Conservation (phyloP, 1,284 basidiomycete species). For the Rhodotorula sp. region DNA sequence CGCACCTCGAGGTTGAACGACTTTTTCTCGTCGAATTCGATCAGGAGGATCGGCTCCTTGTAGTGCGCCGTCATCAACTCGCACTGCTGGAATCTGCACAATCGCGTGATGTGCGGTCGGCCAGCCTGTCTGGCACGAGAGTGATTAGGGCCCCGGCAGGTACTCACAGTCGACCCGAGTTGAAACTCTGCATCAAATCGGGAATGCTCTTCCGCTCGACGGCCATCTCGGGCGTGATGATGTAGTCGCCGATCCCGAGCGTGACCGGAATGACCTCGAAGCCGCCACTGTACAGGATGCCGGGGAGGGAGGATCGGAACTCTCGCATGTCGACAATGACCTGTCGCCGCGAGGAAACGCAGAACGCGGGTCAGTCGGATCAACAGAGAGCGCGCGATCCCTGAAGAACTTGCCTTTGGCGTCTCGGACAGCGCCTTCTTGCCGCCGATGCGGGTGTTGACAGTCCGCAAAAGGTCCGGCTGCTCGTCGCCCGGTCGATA, state of each 20-base stretch:
- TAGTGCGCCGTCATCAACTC: constrained; percentile 96
- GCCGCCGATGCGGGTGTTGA: constrained; percentile 82
- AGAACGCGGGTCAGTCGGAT: no score
- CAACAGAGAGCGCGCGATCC: no score
- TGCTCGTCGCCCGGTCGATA: constrained; percentile 54
- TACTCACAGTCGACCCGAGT: constrained; percentile 83
- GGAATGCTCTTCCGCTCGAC: constrained; percentile 93
- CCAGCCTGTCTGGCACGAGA: no score
- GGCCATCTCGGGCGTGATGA: constrained; percentile 90
- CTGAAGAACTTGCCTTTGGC: constrained; percentile 66
- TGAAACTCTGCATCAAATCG: constrained; percentile 88
- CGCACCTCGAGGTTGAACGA: constrained; percentile 82
- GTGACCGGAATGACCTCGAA: constrained; percentile 85
- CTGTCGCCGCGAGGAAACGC: constrained; percentile 52
- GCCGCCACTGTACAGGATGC: constrained; percentile 78
- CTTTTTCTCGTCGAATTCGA: constrained; percentile 98
- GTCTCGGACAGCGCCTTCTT: constrained; percentile 60
- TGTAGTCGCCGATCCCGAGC: constrained; percentile 92
- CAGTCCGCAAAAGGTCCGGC: constrained; percentile 69
- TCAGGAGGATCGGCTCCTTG: constrained; percentile 89
- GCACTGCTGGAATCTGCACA: constrained; percentile 84
- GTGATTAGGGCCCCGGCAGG: no score
- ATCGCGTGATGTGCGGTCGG: accelerated
- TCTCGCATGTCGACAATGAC: constrained; percentile 97
- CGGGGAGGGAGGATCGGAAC: constrained; percentile 89